Base-by-base conservation (phyloP, 495 filamentous ascomycete species). In the Annulohypoxylon moriforme region DNA sequence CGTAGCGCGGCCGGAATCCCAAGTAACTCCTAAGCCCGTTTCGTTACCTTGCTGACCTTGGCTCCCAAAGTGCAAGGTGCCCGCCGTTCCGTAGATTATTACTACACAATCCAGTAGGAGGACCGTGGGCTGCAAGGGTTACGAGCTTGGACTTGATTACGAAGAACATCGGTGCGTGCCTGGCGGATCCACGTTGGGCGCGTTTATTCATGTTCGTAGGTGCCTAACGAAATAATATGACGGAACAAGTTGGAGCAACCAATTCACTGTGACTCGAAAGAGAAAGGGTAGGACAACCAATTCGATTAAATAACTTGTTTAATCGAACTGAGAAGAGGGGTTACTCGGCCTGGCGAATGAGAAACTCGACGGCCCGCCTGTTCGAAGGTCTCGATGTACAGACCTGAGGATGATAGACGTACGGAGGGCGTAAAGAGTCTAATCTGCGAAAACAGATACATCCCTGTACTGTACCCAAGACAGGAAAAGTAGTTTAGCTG, bases 161-260 rank as follows among this genome's bases (percentile, higher is more conserved):
- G 42, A 63, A 60, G 53, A 72, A 46, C 64, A 59, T 64, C 64
- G 69, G 57, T 70, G 69, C 57, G 42, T 16, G 11, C 31, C 60
- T 46, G 57, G 61, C 66, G 71, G 71, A 64, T 56, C 66, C 61
- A 2, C 27, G 27, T 29, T 29, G 27, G n/a, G n/a, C n/a, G 27
- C 60, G 50, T 69, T 62, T 73, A 73, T 47, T 31, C 24, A 55
- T 22, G 1, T 61, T 40, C 66, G 58, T 73, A 69, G 71, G 58
- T 73, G 71, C 71, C 71, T 73, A 73, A 73, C 71, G 61, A 47
- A 63, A 63, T 57, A 63, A 34, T 66, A 66, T 69, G 66, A 67
- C 66, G 71, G 61, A 64, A 55, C 64, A 64, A 60, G 69, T 68
- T 58, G 64, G 58, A 60, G 50, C 60, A 68, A 47, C 56, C 64